Percentiles rank a stretch among this genome's conserved stretches.
Conservation (phyloP, 208 protist genomes). For the Crithidia expoeki region DNA sequence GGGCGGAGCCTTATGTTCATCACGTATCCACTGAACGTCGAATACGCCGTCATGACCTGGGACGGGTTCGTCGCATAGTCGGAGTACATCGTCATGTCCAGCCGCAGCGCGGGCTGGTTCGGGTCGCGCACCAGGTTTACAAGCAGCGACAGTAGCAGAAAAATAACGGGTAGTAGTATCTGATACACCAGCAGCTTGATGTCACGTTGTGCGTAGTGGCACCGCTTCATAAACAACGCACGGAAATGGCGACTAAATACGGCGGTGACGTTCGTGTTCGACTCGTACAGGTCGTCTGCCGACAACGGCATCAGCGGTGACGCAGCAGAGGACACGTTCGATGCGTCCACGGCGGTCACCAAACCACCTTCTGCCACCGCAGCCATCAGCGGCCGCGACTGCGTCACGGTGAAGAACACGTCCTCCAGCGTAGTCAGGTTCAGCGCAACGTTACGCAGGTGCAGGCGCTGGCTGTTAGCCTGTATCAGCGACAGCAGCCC, state of each 20-base stretch:
- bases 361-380: slow-evolving; percentile 13
- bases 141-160: slow-evolving; percentile 75
- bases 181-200: slow-evolving; percentile 72
- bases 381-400: slow-evolving; percentile 18
- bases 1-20: slow-evolving; percentile 1
- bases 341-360: slow-evolving; percentile 10
- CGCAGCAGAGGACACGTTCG: slow-evolving; percentile 2
- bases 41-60: slow-evolving; percentile 47
- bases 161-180: slow-evolving; percentile 74
- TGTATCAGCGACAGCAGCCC: slow-evolving; percentile 59
- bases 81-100: slow-evolving; percentile 75
- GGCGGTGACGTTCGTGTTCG: slow-evolving; percentile 12
- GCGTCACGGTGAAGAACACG: slow-evolving; percentile 71
- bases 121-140: slow-evolving; percentile 63
- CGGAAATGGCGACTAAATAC: slow-evolving; percentile 72
- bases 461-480: slow-evolving; percentile 36
- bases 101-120: slow-evolving; percentile 50
- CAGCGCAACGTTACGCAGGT: slow-evolving; percentile 60
- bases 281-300: slow-evolving; percentile 27
- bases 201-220: slow-evolving; percentile 79
- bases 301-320: neutral
- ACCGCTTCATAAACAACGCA: slow-evolving; percentile 76
- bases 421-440: slow-evolving; percentile 85
- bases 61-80: slow-evolving; percentile 49
- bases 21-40: slow-evolving; percentile 16